Percentiles rank a stretch among this genome's conserved stretches.
Conservation (phyloP, 176 grass and related monocot genomes). For the Themeda triandra region DNA sequence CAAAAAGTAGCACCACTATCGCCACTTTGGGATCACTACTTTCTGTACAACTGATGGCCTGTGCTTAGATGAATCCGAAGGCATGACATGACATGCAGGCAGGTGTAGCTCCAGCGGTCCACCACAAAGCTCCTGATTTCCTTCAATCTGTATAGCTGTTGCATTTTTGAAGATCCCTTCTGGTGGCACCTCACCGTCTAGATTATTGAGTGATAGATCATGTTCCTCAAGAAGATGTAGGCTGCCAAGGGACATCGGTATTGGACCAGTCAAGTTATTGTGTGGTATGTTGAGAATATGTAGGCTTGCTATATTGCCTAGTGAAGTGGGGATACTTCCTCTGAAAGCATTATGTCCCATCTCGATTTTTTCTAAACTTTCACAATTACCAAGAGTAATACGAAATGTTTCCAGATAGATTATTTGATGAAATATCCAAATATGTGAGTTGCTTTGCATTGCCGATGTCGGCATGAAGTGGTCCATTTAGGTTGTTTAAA, state of each 20-base stretch:
- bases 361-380: not conserved
- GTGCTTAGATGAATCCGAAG: too few relatives aligned
- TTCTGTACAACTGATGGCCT: not conserved
- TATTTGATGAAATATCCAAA: slow-evolving; percentile 2
- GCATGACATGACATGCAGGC: too few relatives aligned
- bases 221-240: not conserved
- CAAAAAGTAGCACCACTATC: not conserved
- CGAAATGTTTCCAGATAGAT: slow-evolving; percentile 23
- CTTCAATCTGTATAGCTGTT: not conserved
- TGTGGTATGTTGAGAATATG: too few relatives aligned
- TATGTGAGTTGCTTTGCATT: not conserved
- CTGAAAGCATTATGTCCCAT: not conserved
- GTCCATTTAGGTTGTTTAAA: slow-evolving; percentile 10
- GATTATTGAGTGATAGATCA: slow-evolving; percentile 17
- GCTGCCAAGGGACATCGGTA: not conserved
- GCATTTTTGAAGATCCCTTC: slow-evolving; percentile 21
- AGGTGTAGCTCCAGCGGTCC: not conserved
- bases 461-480: not conserved
- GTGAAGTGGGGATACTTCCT: not conserved
- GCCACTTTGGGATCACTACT: not conserved
- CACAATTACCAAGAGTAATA: not conserved
- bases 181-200: slow-evolving; percentile 7
- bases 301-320: not conserved
- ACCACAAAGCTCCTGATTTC: slow-evolving; percentile 25
- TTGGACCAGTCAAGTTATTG: not conserved